Evolutionary conservation across 805 yeast species (phyloP), one percentile per base, ranked within the genome.

Genomic region (Candida chilensis): DNA sequence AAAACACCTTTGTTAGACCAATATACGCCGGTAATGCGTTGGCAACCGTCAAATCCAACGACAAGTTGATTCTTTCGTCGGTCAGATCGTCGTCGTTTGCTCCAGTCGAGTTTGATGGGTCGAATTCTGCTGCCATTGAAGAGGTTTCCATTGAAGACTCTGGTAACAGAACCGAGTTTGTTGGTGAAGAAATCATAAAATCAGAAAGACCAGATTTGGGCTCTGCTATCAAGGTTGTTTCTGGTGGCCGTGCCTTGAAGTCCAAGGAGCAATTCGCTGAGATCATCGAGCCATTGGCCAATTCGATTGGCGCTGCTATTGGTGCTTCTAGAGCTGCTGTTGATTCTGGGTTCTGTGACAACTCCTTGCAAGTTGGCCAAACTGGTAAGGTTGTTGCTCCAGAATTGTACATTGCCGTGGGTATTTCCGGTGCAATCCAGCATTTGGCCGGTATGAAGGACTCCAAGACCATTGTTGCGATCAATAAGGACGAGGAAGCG

Each of bases 311-410:
- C 33, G 98, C 97, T 2, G 97, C 95, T 32, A 80, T 90, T 29
- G 98, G 98, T 47, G 97, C 97, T 3, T 85, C 96, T 5, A 78
- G 98, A 55, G 97, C 96, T 13, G 98, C 97, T 20, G 98, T 92
- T 16, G 98, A 90, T 57, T 70, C 94, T 27, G 97, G 96, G 0
- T 87, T 74, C 53, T 87, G 94, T 50, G 97, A 92, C 50, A 92
- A 90, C 61, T 87, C 97, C 6, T 69, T 90, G 45, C 98, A 90
- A 60, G 88, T 90, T 37, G 98, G 98, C 32, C 98, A 90, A 61
- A 90, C 98, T 7, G 98, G 98, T 44, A 92, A 92, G 56, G 88
- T 88, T 32, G 94, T 92, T 20, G 97, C 97, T 5, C 98, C 98
- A 24, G 95, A 88, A 25, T 68, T 88, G 38, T 92, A 92, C 53